Base-by-base conservation (phyloP, 2,329 filamentous ascomycete species). In the Exophiala bonariae region DNA sequence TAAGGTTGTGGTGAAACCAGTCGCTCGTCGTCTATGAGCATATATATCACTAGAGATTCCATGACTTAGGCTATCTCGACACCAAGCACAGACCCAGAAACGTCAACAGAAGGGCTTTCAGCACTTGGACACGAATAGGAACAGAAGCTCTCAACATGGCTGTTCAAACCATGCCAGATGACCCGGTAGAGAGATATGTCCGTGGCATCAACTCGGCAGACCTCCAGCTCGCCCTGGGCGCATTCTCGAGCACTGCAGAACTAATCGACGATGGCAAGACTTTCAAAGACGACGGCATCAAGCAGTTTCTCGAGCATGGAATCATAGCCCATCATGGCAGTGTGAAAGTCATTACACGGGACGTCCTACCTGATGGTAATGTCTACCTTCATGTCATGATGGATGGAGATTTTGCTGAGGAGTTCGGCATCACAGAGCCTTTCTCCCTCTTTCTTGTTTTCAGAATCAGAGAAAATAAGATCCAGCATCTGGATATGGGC, bases 361-460 rank as follows among this genome's bases (percentile, higher is more conserved):
- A 33, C 11, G 13, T 26, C 9, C 42, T 20, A 22, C 16, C 31
- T 22, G 46, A 53, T 38, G 46, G 41, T 37, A 38, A 17, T 30
- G 16, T 41, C 14, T 45, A 36, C 30, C 36, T 38, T 17, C 50
- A 53, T 35, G 26, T 49, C 20, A 39, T 40, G 41, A 53, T 53
- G 46, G 50, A 53, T n/a, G 50, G 50, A 28, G 50, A 53, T 19
- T 53, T 47, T 34, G 42, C 16, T 4, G 38, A 38, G 10, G 49
- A 41, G 17, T 53, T 49, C 18, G 46, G 46, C 28, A 53, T 53
- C 19, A 37, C 45, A 38, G 46, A 53, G 8, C 41, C 50, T n/a
- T 53, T 53, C 33, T 45, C 49, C 17, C 30, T 53, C 38, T 49
- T 47, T 32, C 46, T 53, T 17, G 19, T 45, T 20, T 41, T 33